Conservation (phyloP, 2,329 filamentous ascomycete species). For the Ophiocordyceps robertsii region DNA sequence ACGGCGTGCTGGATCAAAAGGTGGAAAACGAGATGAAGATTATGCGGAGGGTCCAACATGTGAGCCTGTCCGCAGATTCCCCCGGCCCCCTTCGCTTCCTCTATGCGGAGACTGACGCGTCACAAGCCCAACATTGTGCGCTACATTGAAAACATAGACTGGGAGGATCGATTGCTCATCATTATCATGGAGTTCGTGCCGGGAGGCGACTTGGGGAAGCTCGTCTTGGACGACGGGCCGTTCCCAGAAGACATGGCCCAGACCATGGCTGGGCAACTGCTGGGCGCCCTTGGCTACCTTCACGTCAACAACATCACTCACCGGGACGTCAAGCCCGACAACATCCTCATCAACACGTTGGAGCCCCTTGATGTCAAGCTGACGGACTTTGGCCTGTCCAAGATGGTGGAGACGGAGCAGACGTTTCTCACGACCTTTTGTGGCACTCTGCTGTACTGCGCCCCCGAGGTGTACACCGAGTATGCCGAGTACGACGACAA, state of each 20-base stretch:
- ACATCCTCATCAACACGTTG: constrained; percentile 69
- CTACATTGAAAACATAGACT: constrained; percentile 80
- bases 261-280: constrained; percentile 59
- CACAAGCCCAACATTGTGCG: constrained; percentile 71
- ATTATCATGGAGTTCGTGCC: constrained; percentile 93
- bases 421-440: constrained; percentile 95
- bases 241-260: constrained; percentile 59
- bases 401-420: constrained; percentile 79
- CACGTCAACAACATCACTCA: constrained; percentile 86
- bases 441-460: constrained; percentile 89
- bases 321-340: constrained; percentile 97
- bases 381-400: constrained; percentile 92
- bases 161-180: constrained; percentile 72
- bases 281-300: constrained; percentile 74
- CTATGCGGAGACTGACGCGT: constrained; percentile 5
- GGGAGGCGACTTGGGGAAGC: constrained; percentile 68
- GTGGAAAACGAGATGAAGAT: constrained; percentile 96
- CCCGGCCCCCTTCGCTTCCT: constrained; percentile 1
- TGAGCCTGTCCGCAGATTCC: constrained; percentile 28
- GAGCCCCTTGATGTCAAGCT: constrained; percentile 75
- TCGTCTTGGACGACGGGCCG: constrained; percentile 46
- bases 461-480: constrained; percentile 85
- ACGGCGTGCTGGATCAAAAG: constrained; percentile 77
- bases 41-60: constrained; percentile 75
- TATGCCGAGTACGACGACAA: constrained; percentile 56